phyloP scores from a whole-genome alignment of 441 rosid species.

The Pelargonium exstipulatum region DNA sequence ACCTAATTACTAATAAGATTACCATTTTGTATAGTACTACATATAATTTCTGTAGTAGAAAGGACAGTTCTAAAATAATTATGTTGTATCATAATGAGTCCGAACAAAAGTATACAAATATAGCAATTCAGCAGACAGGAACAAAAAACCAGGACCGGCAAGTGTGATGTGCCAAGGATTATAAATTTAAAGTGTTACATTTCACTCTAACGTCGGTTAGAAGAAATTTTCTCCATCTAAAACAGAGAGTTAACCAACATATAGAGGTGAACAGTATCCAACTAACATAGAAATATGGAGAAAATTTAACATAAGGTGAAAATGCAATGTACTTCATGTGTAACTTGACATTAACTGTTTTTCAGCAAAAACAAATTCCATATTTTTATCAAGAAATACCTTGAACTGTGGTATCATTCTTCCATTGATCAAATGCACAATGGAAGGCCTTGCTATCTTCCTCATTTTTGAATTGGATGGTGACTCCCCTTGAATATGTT shows the following conservation, averaged over 20 bases:
- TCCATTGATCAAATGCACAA: slow-evolving; percentile 70
- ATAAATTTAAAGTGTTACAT: background rate
- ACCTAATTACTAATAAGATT: too few species aligned
- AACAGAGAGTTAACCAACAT: background rate
- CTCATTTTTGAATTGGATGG: slow-evolving; percentile 55
- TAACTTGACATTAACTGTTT: background rate
- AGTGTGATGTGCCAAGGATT: background rate
- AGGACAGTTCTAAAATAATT: background rate
- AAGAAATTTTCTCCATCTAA: background rate
- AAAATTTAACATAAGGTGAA: background rate
- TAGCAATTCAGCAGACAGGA: background rate
- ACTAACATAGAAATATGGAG: background rate
- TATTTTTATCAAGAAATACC: slow-evolving; percentile 57
- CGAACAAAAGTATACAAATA: background rate
- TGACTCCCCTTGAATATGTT: slow-evolving; percentile 53
- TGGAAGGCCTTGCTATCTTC: slow-evolving; percentile 71
- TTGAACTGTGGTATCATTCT: slow-evolving; percentile 45
- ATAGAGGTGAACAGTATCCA: background rate
- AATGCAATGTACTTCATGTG: background rate
- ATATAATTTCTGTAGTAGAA: background rate
- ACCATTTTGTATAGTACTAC: too few species aligned
- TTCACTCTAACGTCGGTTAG: background rate
- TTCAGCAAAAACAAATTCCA: too few species aligned
- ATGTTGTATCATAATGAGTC: background rate
- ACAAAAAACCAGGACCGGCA: background rate